These are phyloP conservation scores for Barbatosphaeria neglecta DNA, from an alignment of 495 filamentous ascomycete species.

Conservation along the genomic window DNA sequence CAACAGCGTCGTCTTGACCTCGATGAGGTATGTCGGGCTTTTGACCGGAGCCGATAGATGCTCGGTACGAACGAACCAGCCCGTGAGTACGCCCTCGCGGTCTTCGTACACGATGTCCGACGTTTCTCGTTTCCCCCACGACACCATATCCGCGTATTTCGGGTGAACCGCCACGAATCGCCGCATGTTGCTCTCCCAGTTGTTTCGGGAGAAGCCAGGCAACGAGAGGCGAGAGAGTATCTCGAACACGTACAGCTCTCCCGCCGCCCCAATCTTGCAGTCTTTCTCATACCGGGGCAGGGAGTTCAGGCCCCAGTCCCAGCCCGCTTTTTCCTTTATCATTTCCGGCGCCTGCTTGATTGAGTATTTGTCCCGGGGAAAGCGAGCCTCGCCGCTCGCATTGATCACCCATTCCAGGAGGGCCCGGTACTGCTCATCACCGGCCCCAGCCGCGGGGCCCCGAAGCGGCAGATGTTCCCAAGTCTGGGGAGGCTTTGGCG, in stretches of 20 bases:
- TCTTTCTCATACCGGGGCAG: slow-evolving; percentile 1
- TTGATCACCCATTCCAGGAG: neutral
- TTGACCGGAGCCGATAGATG: too few species aligned
- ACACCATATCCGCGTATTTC: slow-evolving; percentile 2
- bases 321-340: neutral
- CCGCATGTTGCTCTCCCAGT: slow-evolving; percentile 3
- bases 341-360: slow-evolving; percentile 1
- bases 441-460: too few species aligned
- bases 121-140: slow-evolving; percentile 13
- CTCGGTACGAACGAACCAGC: neutral
- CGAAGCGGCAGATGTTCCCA: too few species aligned
- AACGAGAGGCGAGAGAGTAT: slow-evolving; percentile 1
- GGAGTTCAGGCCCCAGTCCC: neutral
- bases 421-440: neutral
- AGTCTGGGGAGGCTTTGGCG: neutral
- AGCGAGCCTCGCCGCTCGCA: neutral
- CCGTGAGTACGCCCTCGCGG: slow-evolving; percentile 7
- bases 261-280: slow-evolving; percentile 6
- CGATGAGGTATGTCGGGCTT: slow-evolving; percentile 37
- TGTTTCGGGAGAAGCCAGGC: neutral
- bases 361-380: too few species aligned
- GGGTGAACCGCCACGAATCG: slow-evolving; percentile 1
- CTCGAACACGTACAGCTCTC: slow-evolving; percentile 7
- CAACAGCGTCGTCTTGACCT: slow-evolving; percentile 36
- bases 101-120: slow-evolving; percentile 24